These are phyloP conservation scores for Verticillium zaregamsianum DNA, from an alignment of 2,329 filamentous ascomycete species.

Conservation along the genomic window DNA sequence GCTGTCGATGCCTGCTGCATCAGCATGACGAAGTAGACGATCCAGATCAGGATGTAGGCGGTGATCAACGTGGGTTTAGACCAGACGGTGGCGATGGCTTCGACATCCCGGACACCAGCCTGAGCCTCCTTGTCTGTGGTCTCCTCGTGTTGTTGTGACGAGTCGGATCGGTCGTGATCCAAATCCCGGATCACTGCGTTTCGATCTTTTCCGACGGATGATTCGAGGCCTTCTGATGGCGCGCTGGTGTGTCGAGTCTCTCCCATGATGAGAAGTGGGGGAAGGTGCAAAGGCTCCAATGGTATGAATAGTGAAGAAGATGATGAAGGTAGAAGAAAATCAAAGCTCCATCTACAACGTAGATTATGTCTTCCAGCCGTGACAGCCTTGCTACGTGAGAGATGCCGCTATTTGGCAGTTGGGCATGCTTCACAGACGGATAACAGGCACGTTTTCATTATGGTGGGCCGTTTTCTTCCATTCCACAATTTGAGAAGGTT, in stretches of 20 bases:
- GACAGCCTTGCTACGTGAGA: background rate
- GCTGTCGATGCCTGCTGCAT: conserved; percentile 14
- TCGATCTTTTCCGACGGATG: background rate
- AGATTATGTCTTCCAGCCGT: background rate
- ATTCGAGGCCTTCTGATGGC: background rate
- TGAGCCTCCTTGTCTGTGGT: background rate
- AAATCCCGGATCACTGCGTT: background rate
- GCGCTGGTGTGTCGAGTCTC: background rate
- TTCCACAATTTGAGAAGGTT: background rate
- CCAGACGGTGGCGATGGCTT: conserved; percentile 37
- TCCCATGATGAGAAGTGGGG: background rate
- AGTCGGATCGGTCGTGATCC: background rate
- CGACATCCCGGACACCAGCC: conserved; percentile 21
- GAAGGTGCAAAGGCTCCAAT: background rate
- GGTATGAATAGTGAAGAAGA: background rate
- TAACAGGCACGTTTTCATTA: background rate
- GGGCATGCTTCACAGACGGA: background rate
- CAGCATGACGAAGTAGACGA: conserved; percentile 44
- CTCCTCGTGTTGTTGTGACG: background rate
- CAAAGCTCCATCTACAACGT: background rate
- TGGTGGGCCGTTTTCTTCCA: background rate
- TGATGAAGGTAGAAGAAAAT: background rate
- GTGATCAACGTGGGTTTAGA: conserved; percentile 29
- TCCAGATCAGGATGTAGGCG: conserved; percentile 39
- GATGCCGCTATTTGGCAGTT: background rate